Evolutionary conservation across 2,329 filamentous ascomycete genomes (phyloP), one percentile per base, ranked within the genome.

Genomic region (Botryotinia calthae): DNA sequence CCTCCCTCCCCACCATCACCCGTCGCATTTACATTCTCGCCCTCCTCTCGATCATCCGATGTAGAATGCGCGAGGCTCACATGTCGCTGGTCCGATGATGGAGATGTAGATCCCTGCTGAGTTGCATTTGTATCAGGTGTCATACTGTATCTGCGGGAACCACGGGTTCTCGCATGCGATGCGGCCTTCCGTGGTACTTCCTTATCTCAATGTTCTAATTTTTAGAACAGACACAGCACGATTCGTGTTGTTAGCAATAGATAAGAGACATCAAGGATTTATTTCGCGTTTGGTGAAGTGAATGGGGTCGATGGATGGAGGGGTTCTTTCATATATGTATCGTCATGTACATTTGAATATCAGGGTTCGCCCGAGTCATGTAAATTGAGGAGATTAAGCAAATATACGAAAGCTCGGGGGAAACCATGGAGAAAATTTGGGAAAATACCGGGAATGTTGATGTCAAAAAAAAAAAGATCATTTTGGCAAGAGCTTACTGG

Each of bases 131-230:
- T 46, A 66, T 66, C 70, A 71, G 73, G 59, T 74, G 74, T 65
- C 76, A 77, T 77, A 44, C 61, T 71, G 70, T 42, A 71, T 70
- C 72, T 77, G 75, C 76, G 74, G 76, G 72, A 67, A 73, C 74
- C 76, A 64, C 67, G 59, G 65, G 71, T 66, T 58, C 73, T 74
- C 74, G 73, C 73, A 75, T 75, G 72, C 59, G 54, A 76, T 75
- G 73, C 59, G 46, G 65, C 34, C 48, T 67, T n/a, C 37, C 34
- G 48, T 37, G 34, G 48, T 25, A n/a, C 65, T 31, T 56, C 25
- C 48, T 42, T 56, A 68, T 68, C 48, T 68, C 25, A 16, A 37
- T 56, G 37, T 20, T 68, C n/a, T 31, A 31, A 18, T 28, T 28
- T 18, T 56, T 8, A 56, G n/a, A 56, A 18, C n/a, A 56, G n/a